Evolutionary conservation across 2,329 filamentous ascomycete species (phyloP), one percentile per base, ranked within the genome.

Genomic region (Akanthomyces lecanii): DNA sequence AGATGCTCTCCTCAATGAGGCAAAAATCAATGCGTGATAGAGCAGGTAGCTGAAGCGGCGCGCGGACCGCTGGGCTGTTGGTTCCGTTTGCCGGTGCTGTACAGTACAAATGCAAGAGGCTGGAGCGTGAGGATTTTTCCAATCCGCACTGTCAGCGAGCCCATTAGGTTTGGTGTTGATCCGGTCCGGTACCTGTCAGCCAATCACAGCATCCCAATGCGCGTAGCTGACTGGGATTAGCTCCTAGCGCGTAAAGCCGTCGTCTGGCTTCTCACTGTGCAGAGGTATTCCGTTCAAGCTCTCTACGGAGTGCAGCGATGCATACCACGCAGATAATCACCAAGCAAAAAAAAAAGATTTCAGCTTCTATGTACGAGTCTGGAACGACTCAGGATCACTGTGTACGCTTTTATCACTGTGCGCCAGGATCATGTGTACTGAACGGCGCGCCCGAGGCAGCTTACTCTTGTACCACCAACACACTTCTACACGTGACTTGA

Each of bases 91-190:
- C 52, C 56, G 28, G 52, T 25, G 58, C 52, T 36, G 60, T 62
- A 62, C 60, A 62, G 66, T 62, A 58, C 33, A 50, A 65, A 69
- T 69, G 68, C 60, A 69, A 71, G 71, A 73, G 70, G 73, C 70
- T 72, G 72, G 74, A 70, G 72, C 75, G 74, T 76, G 67, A 75
- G 69, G 69, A 72, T 70, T 76, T 75, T 77, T 75, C 71, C 72
- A 76, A 76, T 76, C 74, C 75, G 75, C 75, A 77, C 75, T 77
- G 74, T 77, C 65, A 71, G 69, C 69, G 68, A 68, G 68, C 65
- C 54, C 59, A 69, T 72, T 70, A 73, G 73, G 74, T 75, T 75
- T 74, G 74, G 73, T 71, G 73, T 75, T 75, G 73, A 74, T 75
- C 72, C 72, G 72, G 69, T 74, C 72, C 71, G 73, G 70, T 63